These are phyloP conservation scores for Gloeopeniophorella convolvens DNA, from an alignment of 768 basidiomycete species.

Conservation along the genomic window DNA sequence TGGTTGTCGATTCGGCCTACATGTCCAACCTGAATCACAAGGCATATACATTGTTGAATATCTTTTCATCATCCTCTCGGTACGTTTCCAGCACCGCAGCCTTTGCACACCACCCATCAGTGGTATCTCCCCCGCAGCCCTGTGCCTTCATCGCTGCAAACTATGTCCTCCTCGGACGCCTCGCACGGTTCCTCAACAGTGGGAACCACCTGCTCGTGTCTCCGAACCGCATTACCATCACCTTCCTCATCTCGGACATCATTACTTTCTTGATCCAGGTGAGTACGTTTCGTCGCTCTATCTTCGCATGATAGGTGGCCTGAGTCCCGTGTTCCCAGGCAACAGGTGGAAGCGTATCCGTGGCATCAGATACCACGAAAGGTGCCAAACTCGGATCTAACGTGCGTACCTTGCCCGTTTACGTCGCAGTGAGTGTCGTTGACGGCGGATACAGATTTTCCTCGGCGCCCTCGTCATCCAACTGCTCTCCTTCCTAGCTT, in stretches of 20 bases:
- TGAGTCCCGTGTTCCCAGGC: conserved; percentile 29
- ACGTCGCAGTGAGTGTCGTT: too few relatives aligned
- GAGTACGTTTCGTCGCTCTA: not conserved
- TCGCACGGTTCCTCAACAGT: conserved; percentile 45
- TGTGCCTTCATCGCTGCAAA: conserved; percentile 70
- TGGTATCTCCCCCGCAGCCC: conserved; percentile 34
- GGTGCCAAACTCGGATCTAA: conserved; percentile 30
- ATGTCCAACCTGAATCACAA: conserved; percentile 44
- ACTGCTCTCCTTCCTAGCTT: conserved; percentile 14
- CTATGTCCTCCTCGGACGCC: conserved; percentile 58
- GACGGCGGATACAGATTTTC: conserved; percentile 2
- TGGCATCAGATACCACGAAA: conserved; percentile 31
- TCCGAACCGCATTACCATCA: conserved; percentile 42
- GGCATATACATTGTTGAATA: conserved; percentile 51
- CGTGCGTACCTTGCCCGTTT: conserved; percentile 26
- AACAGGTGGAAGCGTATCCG: conserved; percentile 41
- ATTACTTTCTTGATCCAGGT: conserved; percentile 64
- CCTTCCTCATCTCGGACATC: conserved; percentile 60
- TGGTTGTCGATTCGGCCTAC: conserved; percentile 48
- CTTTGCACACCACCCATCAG: not conserved
- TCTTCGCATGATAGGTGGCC: not conserved
- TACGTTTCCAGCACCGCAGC: conserved; percentile 23
- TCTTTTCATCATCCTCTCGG: conserved; percentile 54
- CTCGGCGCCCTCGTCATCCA: conserved; percentile 12
- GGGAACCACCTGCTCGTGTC: conserved; percentile 44